Base-by-base conservation (phyloP, 257 asterid species). In the Solanum ossicruentum region DNA sequence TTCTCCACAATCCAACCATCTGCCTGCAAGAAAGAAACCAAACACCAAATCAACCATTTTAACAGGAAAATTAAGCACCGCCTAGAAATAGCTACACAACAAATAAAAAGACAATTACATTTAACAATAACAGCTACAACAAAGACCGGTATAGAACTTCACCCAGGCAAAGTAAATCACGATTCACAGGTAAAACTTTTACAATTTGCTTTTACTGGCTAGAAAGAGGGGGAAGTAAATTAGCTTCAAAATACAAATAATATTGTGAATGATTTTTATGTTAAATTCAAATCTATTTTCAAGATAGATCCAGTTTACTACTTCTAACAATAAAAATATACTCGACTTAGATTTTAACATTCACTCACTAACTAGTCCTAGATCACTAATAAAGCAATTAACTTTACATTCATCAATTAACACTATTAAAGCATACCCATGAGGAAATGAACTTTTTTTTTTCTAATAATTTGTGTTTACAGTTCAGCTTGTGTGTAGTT, bases 1-100 rank as follows among this genome's bases (percentile, higher is more conserved):
- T 94, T 91, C 88, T 91, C 95, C 92, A 97, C 99, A 84, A 95
- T 89, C 99, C 99, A 97, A 83, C 98, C 99, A 86, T 97, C 99
- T 85, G 93, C 96, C 98, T 97, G 93, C 91, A 77, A 26, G 82
- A 86, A 49, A 71, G 87, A 89, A 85, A 85, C 39, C 75, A 87
- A 66, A 80, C 63, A 77, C 15, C 43, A 23, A 23, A 23, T 26
- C 82, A 52, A 77, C 63, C 47, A 8, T 77, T 77, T 51, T 77
- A 51, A 23, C 16, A 26, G 47, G 17, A 77, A 16, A 51, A 8
- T 23, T 47, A 49, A 51, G 47, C n/a, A 1, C 17, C 17, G 4
- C 63, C 0, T 51, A 9, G 82, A 77, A 77, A 77, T 77, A 77
- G 65, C 23, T 1, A 51, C 56, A 41, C 47, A 26, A 52, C 0